Base-by-base conservation (phyloP, 176 grass and related monocot genomes). In the Phoenix roebelenii region DNA sequence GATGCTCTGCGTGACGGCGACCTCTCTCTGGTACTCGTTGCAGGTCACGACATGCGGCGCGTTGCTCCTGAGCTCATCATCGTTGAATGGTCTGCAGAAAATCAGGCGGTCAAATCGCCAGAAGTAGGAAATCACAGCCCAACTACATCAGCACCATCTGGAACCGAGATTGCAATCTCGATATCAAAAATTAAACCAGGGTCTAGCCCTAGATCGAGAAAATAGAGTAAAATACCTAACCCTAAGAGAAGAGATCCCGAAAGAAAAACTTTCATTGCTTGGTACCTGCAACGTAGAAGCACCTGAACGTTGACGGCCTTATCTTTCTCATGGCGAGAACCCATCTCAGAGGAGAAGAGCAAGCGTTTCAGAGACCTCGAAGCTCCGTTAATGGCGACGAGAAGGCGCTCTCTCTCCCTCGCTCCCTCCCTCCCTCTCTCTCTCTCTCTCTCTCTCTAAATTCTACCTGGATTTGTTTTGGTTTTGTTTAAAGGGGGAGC, bases 241-340 rank as follows among this genome's bases (percentile, higher is more conserved):
- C 70, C 59, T 3, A 35, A 49, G 23, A 53, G 16, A 61, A 48
- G 44, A 32, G n/a, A 75, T 22, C 19, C 9, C 10, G 19, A 26
- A 22, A 14, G 5, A 23, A 22, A 63, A 44, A 6, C 7, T 0
- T 14, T 44, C 7, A 0, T 44, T 44, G 35, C 5, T 44, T 44
- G 35, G 35, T 70, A 92, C 94, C 94, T 98, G 94, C 94, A 98
- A 7, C 94, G 81, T 60, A 98, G 85, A 57, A 98, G 80, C 15
- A 93, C 94, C 79, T 98, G 94, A 49, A 98, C 94, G 78, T 98
- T 98, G 16, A 98, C 94, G 20, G 88, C 64, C 82, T 98, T 98
- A 65, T 98, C 88, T 68, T 98, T 98, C 55, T 98, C 94, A 58
- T 76, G 79, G 71, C 94, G 83, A 72, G 94, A 92, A 54, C 79